Evolutionary conservation across 768 basidiomycete species (phyloP).

Genomic region (Xerocomus spinulosus): DNA sequence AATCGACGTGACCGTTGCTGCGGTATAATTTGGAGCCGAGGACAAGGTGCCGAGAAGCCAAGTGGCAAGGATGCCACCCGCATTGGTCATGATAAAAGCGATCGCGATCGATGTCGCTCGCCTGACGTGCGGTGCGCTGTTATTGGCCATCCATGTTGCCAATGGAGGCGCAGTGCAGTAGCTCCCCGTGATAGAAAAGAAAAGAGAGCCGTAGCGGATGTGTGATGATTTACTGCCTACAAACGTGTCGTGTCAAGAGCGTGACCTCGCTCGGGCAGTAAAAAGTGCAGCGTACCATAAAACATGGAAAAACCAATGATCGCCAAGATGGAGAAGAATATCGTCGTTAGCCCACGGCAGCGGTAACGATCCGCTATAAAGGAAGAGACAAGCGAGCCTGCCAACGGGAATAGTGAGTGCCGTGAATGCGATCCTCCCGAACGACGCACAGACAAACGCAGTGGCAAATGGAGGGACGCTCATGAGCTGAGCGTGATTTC

Average conservation of each 20-base stretch:
- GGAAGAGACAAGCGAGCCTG: slow-evolving; percentile 40
- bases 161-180: slow-evolving; percentile 53
- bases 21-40: slow-evolving; percentile 44
- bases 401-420: background rate
- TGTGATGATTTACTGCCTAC: slow-evolving; percentile 29
- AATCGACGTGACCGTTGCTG: slow-evolving; percentile 38
- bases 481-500: slow-evolving; percentile 54
- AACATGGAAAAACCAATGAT: slow-evolving; percentile 54
- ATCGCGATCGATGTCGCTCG: slow-evolving; percentile 58
- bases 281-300: slow-evolving; percentile 42
- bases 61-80: slow-evolving; percentile 56
- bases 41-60: slow-evolving; percentile 55
- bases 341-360: slow-evolving; percentile 44
- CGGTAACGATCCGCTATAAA: slow-evolving; percentile 50
- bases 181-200: slow-evolving; percentile 50
- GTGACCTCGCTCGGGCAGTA: background rate
- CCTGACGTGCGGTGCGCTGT: slow-evolving; percentile 50
- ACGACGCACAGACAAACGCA: slow-evolving; percentile 44
- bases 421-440: background rate
- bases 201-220: slow-evolving; percentile 52
- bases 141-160: slow-evolving; percentile 59
- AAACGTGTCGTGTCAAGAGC: slow-evolving; percentile 2
- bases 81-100: slow-evolving; percentile 53
- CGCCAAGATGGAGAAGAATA: slow-evolving; percentile 41
- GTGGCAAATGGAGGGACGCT: slow-evolving; percentile 53